Percentiles rank a stretch among this genome's conserved stretches.
Conservation (phyloP, 139 green algal genomes). For the Ettlia oleoabundans region DNA sequence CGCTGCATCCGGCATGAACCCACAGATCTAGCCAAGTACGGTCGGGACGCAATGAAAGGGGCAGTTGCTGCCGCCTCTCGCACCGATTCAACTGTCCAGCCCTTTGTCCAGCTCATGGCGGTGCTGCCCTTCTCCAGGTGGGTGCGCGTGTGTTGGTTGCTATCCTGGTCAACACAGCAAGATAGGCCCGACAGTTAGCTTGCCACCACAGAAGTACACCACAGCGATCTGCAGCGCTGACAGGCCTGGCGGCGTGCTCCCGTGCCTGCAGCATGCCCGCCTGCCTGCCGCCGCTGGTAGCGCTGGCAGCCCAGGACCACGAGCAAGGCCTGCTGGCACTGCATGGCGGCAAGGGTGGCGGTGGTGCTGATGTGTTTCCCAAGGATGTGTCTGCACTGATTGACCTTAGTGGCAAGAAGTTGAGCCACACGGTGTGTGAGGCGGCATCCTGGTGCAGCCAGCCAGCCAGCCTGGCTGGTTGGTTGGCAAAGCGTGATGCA, state of each 20-base stretch:
- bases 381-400: conserved; percentile 46
- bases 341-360: not conserved
- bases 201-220: no score
- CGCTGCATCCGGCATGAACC: no score
- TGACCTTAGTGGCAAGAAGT: conserved; percentile 69
- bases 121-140: conserved; percentile 65
- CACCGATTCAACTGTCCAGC: conserved; percentile 51
- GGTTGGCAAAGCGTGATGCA: not conserved
- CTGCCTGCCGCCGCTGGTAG: conserved; percentile 58
- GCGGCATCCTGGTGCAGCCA: not conserved
- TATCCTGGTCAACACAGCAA: not conserved
- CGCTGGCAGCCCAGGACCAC: conserved; percentile 24
- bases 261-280: conserved; percentile 44
- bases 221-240: not conserved
- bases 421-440: conserved; percentile 60
- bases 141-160: not conserved
- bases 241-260: no score
- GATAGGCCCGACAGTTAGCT: no score
- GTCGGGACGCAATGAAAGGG: conserved; percentile 32
- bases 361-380: not conserved
- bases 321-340: conserved; percentile 45
- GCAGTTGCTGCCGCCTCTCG: conserved; percentile 41
- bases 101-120: conserved; percentile 67
- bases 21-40: conserved; percentile 43
- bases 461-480: not conserved